phyloP scores from a whole-genome alignment of 2,329 filamentous ascomycete species.

The Diaporthe eres region DNA sequence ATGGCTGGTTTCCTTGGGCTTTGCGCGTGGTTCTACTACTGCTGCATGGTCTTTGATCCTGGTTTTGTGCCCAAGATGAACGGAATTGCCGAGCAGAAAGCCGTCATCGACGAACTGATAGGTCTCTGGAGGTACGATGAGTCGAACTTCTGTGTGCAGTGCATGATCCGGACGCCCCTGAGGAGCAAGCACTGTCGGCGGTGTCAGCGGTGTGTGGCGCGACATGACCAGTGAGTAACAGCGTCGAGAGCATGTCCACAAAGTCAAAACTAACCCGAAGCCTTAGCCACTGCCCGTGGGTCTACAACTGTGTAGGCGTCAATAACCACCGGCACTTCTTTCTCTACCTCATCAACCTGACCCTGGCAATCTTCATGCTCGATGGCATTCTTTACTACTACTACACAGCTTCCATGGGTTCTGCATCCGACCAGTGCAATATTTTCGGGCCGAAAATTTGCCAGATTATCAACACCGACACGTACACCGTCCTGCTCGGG shows the following conservation, averaged over 20 bases:
- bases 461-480: constrained; percentile 81
- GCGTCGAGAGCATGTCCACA: not conserved
- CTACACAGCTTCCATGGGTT: constrained; percentile 70
- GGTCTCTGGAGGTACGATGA: constrained; percentile 92
- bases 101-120: constrained; percentile 89
- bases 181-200: constrained; percentile 96
- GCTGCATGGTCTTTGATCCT: constrained; percentile 89
- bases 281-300: constrained; percentile 93
- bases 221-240: constrained; percentile 89
- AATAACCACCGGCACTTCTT: constrained; percentile 98
- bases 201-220: constrained; percentile 93
- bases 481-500: constrained; percentile 84
- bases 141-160: constrained; percentile 91
- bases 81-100: constrained; percentile 90
- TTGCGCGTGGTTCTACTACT: constrained; percentile 88
- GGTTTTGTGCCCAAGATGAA: constrained; percentile 93
- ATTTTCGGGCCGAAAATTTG: constrained; percentile 84
- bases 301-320: constrained; percentile 94
- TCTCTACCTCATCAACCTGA: constrained; percentile 85
- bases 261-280: not conserved
- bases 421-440: constrained; percentile 74
- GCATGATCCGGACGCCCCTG: constrained; percentile 93
- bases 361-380: constrained; percentile 80
- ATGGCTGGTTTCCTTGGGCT: constrained; percentile 77
- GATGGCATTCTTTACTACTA: constrained; percentile 82